Conservation (phyloP, 305 asterid species). For the Fraxinus dipetala region DNA sequence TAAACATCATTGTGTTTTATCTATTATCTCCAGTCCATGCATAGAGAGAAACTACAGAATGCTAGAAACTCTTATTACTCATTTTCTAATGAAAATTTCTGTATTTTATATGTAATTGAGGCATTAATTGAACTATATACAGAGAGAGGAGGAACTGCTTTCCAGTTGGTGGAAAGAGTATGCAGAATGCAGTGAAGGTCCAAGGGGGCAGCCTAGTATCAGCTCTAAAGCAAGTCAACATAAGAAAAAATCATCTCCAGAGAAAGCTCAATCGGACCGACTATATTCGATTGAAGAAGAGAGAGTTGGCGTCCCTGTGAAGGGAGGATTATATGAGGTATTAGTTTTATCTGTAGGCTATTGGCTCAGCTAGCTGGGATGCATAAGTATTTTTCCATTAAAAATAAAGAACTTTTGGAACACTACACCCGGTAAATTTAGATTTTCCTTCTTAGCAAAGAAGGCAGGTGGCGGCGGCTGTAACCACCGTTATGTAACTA, state of each 20-base stretch:
- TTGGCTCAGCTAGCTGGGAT: neutral
- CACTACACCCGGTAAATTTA: neutral
- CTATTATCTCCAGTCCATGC: neutral
- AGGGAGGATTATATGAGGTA: conserved; percentile 97
- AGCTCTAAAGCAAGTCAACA: conserved; percentile 32
- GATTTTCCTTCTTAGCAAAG: neutral
- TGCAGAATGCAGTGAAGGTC: conserved; percentile 97
- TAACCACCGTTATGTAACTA: neutral
- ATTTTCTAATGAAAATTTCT: neutral
- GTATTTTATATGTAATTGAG: conserved; percentile 15
- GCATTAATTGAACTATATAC: conserved; percentile 27
- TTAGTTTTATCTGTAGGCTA: neutral
- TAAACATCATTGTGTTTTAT: neutral
- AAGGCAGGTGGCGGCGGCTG: neutral
- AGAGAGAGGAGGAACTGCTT: conserved; percentile 91
- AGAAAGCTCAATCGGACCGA: conserved; percentile 31
- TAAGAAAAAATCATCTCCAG: conserved; percentile 33
- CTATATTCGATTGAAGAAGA: conserved; percentile 61
- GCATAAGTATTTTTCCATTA: neutral
- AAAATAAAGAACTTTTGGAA: neutral
- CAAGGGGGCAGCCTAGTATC: conserved; percentile 45
- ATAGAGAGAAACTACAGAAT: neutral
- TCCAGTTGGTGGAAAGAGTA: conserved; percentile 95
- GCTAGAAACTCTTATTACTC: neutral
- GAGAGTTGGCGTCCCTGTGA: conserved; percentile 98